Conservation (phyloP, 768 basidiomycete genomes). For the Hygrophoropsis aurantiaca region DNA sequence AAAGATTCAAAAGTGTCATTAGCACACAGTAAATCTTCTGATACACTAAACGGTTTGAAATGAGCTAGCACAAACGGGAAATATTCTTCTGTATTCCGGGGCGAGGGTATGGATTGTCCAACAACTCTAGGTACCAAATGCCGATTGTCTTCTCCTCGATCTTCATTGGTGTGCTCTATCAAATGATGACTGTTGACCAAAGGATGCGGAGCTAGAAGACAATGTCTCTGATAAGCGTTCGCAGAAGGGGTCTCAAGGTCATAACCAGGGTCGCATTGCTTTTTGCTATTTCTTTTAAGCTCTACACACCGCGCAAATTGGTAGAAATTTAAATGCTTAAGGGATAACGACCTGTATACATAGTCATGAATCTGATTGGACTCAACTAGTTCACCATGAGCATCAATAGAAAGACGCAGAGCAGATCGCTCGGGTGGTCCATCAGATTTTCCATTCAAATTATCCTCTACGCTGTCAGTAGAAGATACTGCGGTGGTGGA, state of each 20-base stretch:
- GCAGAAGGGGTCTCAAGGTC: too few species aligned
- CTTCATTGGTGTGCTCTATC: slow-evolving; percentile 5
- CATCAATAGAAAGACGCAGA: background rate
- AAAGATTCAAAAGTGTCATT: slow-evolving; percentile 17
- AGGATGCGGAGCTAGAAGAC: slow-evolving; percentile 1
- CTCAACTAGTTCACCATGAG: slow-evolving; percentile 10
- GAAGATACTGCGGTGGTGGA: too few species aligned
- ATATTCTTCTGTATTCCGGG: background rate
- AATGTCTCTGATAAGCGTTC: background rate
- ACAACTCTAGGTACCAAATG: slow-evolving; percentile 13
- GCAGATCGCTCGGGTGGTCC: too few species aligned
- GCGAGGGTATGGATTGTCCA: slow-evolving; percentile 13
- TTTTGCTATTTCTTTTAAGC: slow-evolving; percentile 8
- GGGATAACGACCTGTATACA: slow-evolving; percentile 9
- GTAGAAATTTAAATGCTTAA: slow-evolving; percentile 24
- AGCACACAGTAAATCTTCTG: background rate
- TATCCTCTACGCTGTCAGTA: background rate
- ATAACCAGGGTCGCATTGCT: too few species aligned
- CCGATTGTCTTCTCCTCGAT: background rate
- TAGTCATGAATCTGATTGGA: slow-evolving; percentile 31
- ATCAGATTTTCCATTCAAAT: background rate
- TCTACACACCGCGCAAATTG: slow-evolving; percentile 21
- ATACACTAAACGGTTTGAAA: background rate
- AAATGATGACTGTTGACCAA: slow-evolving; percentile 10
- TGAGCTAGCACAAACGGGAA: background rate